Base-by-base conservation (phyloP, 768 basidiomycete species). In the Hysterangium stoloniferum region DNA sequence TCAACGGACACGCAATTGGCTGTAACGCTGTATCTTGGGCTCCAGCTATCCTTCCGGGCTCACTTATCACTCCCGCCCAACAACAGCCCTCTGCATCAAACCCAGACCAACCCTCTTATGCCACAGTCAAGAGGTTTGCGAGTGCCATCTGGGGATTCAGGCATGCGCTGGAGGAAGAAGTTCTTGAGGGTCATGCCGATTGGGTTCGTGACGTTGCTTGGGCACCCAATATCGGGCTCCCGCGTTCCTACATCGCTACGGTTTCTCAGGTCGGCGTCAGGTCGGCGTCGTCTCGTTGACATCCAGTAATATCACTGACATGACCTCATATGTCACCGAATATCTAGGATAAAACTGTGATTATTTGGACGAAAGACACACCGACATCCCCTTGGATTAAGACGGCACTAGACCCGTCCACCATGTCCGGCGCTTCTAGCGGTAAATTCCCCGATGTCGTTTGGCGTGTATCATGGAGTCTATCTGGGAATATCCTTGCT, bases 21-120 rank as follows among this genome's bases (percentile, higher is more conserved):
- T 96, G 92, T 65, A 98, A 97, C 62, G 89, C 93, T 47, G 87
- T 98, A 43, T 93, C 92, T 5, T 99, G 95, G 96, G 90, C 93
- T 0, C 95, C 95, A 1, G 90, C 92, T 32, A 80, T 82, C 37
- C 78, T 86, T 29, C 86, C 90, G 4, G 89, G 89, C 31, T 86
- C 86, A 12, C 79, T 94, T 51, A 86, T 90, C 56, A 76, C 79
- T 1, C 83, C 86, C 4, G n/a, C n/a, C n/a, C 40, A 41, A 17
- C 68, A 72, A 48, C 58, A 76, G 52, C 64, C 69, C 13, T 74
- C 78, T 1, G 73, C 71, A 19, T 13, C 40, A 13, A 17, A 41
- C 3, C 28, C 40, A 17, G 40, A 41, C 9, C 75, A 75, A 64
- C 61, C 61, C 4, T 62, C 64, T 29, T 27, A 47, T 46, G 67